A percentile compares a stretch with the other conserved stretches of the same genome.
These are phyloP conservation scores for Podila verticillata DNA, from an alignment of 192 early-diverging fungal species.

Conservation along the genomic window DNA sequence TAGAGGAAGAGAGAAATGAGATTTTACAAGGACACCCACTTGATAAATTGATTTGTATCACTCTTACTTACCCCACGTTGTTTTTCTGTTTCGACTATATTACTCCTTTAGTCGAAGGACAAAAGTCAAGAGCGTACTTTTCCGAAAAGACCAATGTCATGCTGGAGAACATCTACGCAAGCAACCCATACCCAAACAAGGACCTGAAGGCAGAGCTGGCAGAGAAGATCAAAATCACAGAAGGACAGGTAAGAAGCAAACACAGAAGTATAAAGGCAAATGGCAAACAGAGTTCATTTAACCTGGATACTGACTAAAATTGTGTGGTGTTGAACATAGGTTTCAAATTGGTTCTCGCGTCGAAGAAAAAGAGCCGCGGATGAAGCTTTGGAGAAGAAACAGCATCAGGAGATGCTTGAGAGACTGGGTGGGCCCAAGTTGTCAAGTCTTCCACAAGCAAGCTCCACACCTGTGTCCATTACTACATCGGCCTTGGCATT, in stretches of 20 bases:
- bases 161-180: not conserved
- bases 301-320: not conserved
- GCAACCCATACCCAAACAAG: not conserved
- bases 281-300: too few relatives aligned
- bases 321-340: not conserved
- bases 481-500: too few relatives aligned
- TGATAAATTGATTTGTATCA: too few relatives aligned
- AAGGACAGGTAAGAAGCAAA: not conserved
- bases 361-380: not conserved
- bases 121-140: not conserved
- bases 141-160: not conserved
- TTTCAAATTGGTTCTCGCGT: conserved; percentile 2
- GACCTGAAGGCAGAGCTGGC: not conserved
- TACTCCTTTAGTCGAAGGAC: not conserved
- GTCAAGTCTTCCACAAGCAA: not conserved
- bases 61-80: too few relatives aligned
- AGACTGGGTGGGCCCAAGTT: not conserved
- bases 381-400: conserved; percentile 1
- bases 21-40: too few relatives aligned
- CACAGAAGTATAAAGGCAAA: too few relatives aligned
- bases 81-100: not conserved
- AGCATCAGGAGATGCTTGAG: not conserved
- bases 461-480: not conserved
- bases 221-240: not conserved
- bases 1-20: too few relatives aligned